Percentiles rank a stretch among this genome's conserved stretches.
phyloP scores from a whole-genome alignment of 2,329 filamentous ascomycete genomes.

The Pseudocercospora macadamiae region DNA sequence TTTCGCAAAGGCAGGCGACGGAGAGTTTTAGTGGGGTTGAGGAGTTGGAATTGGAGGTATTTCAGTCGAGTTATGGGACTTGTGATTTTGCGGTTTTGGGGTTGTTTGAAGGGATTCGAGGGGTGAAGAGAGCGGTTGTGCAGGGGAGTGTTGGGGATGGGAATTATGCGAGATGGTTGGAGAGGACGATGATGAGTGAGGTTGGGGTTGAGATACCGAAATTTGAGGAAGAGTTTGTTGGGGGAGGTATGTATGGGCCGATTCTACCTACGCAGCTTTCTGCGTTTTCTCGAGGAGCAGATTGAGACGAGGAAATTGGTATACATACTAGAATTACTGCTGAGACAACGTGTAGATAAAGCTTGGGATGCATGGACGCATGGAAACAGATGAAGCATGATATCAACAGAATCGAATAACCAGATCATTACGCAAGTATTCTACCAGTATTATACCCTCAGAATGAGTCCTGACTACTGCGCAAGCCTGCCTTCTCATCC shows the following conservation, averaged over 20 bases:
- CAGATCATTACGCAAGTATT: background rate
- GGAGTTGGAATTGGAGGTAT: slow-evolving; percentile 54
- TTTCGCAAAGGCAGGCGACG: slow-evolving; percentile 43
- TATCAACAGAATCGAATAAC: background rate
- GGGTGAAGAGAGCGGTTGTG: slow-evolving; percentile 48
- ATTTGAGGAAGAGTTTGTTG: slow-evolving; percentile 26
- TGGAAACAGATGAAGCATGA: background rate
- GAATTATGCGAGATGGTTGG: slow-evolving; percentile 49
- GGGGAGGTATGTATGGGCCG: slow-evolving; percentile 16
- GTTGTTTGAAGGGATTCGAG: slow-evolving; percentile 51
- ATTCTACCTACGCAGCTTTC: background rate
- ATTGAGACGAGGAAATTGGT: too few relatives aligned
- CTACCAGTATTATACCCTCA: background rate
- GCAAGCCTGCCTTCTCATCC: slow-evolving; percentile 10
- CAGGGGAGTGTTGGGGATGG: slow-evolving; percentile 46
- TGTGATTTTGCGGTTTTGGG: slow-evolving; percentile 48
- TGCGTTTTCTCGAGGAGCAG: too few relatives aligned
- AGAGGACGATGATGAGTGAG: slow-evolving; percentile 47
- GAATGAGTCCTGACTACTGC: background rate
- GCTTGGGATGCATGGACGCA: slow-evolving; percentile 9
- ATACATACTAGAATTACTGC: background rate
- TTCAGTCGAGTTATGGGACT: slow-evolving; percentile 50
- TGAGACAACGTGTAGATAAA: background rate
- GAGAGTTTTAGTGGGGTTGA: slow-evolving; percentile 52
- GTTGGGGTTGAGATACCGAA: slow-evolving; percentile 33